Evolutionary conservation across 805 yeast species (phyloP).

Genomic region (Ogataea nonfermentans): DNA sequence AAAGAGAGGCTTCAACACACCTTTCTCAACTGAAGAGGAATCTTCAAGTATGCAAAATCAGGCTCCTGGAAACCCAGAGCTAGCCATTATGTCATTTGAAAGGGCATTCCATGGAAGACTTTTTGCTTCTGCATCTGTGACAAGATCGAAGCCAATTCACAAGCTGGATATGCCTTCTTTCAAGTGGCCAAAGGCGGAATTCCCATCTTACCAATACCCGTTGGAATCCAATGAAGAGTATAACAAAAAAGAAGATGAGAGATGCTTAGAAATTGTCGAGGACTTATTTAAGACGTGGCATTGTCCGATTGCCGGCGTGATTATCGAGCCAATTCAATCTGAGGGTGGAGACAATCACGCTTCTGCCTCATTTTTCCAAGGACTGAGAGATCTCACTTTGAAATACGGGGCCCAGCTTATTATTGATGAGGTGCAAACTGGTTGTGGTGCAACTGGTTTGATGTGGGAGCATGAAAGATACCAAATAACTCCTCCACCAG

Average conservation of each 20-base stretch:
- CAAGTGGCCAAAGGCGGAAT: slow-evolving; percentile 96
- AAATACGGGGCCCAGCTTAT: slow-evolving; percentile 70
- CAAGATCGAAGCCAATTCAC: slow-evolving; percentile 94
- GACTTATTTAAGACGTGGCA: slow-evolving; percentile 63
- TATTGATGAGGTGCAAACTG: slow-evolving; percentile 87
- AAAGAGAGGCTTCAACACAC: slow-evolving; percentile 60
- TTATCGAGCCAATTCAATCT: slow-evolving; percentile 88
- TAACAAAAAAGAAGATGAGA: slow-evolving; percentile 74
- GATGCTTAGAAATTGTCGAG: slow-evolving; percentile 78
- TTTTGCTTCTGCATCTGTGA: slow-evolving; percentile 86
- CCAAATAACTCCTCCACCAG: slow-evolving; percentile 72
- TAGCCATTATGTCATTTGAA: slow-evolving; percentile 82
- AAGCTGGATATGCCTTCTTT: slow-evolving; percentile 90
- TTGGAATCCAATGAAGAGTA: slow-evolving; percentile 82
- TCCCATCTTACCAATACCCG: slow-evolving; percentile 69
- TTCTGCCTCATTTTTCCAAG: slow-evolving; percentile 73
- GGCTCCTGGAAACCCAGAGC: slow-evolving; percentile 86
- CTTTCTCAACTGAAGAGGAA: slow-evolving; percentile 68
- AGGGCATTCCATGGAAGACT: slow-evolving; percentile 93
- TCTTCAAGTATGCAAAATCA: slow-evolving; percentile 72
- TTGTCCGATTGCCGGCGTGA: slow-evolving; percentile 80
- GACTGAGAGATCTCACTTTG: slow-evolving; percentile 71
- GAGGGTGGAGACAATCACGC: slow-evolving; percentile 95
- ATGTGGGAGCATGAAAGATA: slow-evolving; percentile 91
- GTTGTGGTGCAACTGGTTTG: slow-evolving; percentile 83